Base-by-base conservation (phyloP, 2,329 filamentous ascomycete genomes). In the Tolypocladium guangdongense region DNA sequence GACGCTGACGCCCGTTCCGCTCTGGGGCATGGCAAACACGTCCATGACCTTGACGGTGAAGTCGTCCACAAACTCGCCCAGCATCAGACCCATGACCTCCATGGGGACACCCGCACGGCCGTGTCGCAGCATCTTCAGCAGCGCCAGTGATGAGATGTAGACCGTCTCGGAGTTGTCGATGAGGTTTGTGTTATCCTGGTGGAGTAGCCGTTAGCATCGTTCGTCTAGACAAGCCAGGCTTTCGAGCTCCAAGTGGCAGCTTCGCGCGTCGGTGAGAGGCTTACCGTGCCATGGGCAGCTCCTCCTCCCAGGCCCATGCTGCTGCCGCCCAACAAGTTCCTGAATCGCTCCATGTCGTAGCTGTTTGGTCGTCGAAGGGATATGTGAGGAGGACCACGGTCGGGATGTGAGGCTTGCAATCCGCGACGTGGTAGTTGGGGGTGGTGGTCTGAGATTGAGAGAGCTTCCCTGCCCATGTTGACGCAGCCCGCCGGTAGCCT, bases 41-140 rank as follows among this genome's bases (percentile, higher is more conserved):
- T 99, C 93, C 61, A 97, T 92, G 16, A 99, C 93, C 61, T 92
- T 87, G 58, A 99, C 93, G 55, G 93, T 99, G 74, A 96, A 99
- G 75, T 97, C 93, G 67, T 99, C 93, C 56, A 99, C 92, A 63
- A 99, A 97, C 71, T 97, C 93, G 70, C 93, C 93, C 65, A 97
- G 75, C 93, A 99, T 99, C 69, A 99, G 78, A 58, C 93, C 93
- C 93, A 99, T 99, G 70, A 99, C 93, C 78, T 99, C 93, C 93
- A 99, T 99, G 22, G 93, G 93, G 60, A 99, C 93, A 76, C 93
- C 93, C 41, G 93, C 93, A 61, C 93, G 87, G 59, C 93, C 93
- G 73, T 99, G 93, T 69, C 93, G 86, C 71, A 99, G 80, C 93
- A 99, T 99, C 81, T 99, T 99, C 64, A 99, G 80, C 52, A 99